Percentiles rank a stretch among this genome's conserved stretches.
These are phyloP conservation scores for Colletotrichum kahawae DNA, from an alignment of 2,329 filamentous ascomycete species.

Conservation along the genomic window DNA sequence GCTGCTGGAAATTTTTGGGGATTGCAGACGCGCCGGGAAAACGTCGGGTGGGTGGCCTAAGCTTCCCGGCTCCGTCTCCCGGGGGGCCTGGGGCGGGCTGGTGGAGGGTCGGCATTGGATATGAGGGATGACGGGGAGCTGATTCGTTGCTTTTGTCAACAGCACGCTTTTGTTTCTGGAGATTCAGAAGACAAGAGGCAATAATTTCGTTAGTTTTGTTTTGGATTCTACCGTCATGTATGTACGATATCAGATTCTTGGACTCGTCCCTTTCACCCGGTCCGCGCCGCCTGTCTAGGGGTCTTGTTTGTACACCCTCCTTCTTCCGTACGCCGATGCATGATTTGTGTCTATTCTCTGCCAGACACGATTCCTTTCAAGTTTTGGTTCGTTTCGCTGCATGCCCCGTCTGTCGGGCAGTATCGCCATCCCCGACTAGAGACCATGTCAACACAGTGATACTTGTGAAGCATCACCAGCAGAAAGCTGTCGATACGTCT, in stretches of 20 bases:
- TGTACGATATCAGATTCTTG: neutral
- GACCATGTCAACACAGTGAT: neutral
- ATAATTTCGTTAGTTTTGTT: neutral
- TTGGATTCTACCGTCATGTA: neutral
- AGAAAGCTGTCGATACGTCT: neutral
- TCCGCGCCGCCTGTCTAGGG: neutral
- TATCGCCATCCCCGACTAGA: neutral
- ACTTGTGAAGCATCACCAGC: neutral
- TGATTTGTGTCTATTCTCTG: neutral
- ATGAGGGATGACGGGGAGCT: neutral
- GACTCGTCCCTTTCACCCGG: neutral
- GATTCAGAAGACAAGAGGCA: neutral
- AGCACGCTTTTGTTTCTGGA: neutral
- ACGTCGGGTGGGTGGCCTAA: constrained; percentile 31
- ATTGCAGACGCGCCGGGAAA: constrained; percentile 36
- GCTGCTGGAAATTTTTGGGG: constrained; percentile 33
- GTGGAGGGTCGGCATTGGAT: neutral
- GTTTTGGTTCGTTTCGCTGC: neutral
- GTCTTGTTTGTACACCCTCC: neutral
- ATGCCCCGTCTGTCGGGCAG: neutral
- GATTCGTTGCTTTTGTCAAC: neutral
- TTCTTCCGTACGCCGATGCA: constrained; percentile 3
- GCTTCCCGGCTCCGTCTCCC: constrained; percentile 8
- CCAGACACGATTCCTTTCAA: neutral
- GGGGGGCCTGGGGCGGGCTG: neutral